Percentiles rank a stretch among this genome's conserved stretches.
phyloP scores from a whole-genome alignment of 169 alveolate species.

The Blepharisma undulans region DNA sequence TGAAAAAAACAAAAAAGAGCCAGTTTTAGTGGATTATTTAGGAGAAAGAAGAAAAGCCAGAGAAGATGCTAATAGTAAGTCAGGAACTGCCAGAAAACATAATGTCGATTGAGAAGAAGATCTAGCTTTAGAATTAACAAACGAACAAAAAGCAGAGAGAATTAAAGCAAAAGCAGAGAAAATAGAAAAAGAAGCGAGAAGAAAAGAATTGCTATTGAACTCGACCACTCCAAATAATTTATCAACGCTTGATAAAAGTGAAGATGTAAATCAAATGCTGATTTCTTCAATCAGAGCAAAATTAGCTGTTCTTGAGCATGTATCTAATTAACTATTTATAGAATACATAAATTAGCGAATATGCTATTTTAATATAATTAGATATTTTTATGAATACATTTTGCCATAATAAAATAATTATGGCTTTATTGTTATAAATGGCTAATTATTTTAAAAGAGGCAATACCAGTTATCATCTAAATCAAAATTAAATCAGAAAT shows the following conservation, averaged over 20 bases:
- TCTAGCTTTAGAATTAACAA: background rate
- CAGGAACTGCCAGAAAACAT: background rate
- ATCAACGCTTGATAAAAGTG: background rate
- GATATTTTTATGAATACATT: too few relatives aligned
- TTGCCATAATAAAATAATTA: background rate
- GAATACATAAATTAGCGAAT: too few relatives aligned
- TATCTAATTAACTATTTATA: too few relatives aligned
- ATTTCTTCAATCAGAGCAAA: conserved; percentile 30
- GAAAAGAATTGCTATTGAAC: background rate
- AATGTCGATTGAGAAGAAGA: conserved; percentile 11
- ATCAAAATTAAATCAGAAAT: background rate
- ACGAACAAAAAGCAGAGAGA: background rate
- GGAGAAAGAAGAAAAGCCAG: background rate
- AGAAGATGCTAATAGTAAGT: background rate
- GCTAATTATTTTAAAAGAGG: background rate
- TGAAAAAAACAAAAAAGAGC: background rate
- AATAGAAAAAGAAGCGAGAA: conserved; percentile 12
- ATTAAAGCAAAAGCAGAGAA: conserved; percentile 16
- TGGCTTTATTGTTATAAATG: background rate
- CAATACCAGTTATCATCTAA: background rate
- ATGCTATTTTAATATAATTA: too few relatives aligned
- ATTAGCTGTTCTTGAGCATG: conserved; percentile 28
- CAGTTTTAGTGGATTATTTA: conserved; percentile 23
- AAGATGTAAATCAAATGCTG: background rate
- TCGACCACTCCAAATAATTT: background rate